Conservation (phyloP, 805 yeast species). For the Blastobotrys robertii region DNA sequence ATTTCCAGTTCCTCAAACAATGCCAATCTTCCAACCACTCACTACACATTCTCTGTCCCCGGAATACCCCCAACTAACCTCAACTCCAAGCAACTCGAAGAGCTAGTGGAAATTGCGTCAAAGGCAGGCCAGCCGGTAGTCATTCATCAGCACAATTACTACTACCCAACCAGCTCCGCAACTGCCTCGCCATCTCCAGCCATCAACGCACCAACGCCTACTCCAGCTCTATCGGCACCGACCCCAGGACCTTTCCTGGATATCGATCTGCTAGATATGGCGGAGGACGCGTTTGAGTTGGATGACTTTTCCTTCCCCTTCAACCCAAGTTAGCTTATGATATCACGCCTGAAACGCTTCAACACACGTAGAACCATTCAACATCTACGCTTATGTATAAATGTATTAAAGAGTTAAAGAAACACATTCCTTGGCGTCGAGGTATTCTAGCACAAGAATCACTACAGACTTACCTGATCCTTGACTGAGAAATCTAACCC, state of each 20-base stretch:
- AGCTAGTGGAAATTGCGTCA: slow-evolving; percentile 18
- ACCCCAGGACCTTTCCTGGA: slow-evolving; percentile 14
- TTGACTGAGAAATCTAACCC: too few species aligned
- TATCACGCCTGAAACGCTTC: too few species aligned
- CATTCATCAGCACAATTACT: slow-evolving; percentile 80
- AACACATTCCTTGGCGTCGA: too few species aligned
- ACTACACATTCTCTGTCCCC: slow-evolving; percentile 3
- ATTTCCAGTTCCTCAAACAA: slow-evolving; percentile 4
- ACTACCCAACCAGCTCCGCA: slow-evolving; percentile 25
- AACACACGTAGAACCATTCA: too few species aligned
- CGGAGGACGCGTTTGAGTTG: slow-evolving; percentile 13
- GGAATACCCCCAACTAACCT: slow-evolving; percentile 2
- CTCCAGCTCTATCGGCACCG: slow-evolving; percentile 7
- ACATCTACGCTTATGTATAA: too few species aligned
- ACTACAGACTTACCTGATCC: too few species aligned
- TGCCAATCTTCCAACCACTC: slow-evolving; percentile 2
- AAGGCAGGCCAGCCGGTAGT: slow-evolving; percentile 34
- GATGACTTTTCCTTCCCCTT: slow-evolving; percentile 3
- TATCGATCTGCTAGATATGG: slow-evolving; percentile 15
- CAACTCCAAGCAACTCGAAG: slow-evolving; percentile 21
- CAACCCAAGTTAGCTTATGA: background rate
- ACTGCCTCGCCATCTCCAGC: background rate
- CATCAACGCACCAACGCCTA: background rate
- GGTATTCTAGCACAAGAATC: too few species aligned
- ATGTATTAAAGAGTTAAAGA: too few species aligned